These are phyloP conservation scores for Ustilago sp. DNA, from an alignment of 1,284 basidiomycete species.

Conservation along the genomic window DNA sequence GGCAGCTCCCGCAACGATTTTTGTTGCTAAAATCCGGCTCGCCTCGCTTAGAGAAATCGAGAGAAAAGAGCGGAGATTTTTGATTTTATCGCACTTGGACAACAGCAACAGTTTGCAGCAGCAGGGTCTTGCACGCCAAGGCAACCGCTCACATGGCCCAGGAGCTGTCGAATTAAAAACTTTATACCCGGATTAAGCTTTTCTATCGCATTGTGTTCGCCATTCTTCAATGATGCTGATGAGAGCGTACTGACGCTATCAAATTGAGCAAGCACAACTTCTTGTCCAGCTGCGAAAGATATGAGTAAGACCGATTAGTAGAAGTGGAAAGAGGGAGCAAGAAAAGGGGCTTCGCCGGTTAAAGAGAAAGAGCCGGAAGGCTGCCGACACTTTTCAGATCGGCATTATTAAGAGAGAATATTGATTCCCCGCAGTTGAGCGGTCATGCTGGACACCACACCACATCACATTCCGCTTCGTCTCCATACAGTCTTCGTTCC, in stretches of 20 bases:
- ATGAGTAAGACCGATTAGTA: too few relatives aligned
- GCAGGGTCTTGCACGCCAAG: neutral
- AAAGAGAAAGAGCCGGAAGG: too few relatives aligned
- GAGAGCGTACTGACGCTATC: neutral
- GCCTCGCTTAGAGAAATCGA: neutral
- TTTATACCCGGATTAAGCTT: neutral
- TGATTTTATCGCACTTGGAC: neutral
- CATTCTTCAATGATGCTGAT: neutral
- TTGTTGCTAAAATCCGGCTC: neutral
- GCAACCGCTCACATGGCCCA: neutral
- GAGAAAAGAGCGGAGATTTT: constrained; percentile 8
- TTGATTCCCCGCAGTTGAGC: too few relatives aligned
- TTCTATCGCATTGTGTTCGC: neutral
- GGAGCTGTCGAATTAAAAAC: neutral
- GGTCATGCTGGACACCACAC: too few relatives aligned
- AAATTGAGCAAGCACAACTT: too few relatives aligned
- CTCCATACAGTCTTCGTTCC: too few relatives aligned
- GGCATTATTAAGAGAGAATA: too few relatives aligned
- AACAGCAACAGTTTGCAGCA: neutral
- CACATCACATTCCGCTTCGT: too few relatives aligned
- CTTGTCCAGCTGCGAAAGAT: too few relatives aligned
- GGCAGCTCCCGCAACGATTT: constrained; percentile 22
- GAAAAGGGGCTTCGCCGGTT: too few relatives aligned
- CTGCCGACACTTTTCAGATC: too few relatives aligned
- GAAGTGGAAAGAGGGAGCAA: too few relatives aligned